Evolutionary conservation across 2,329 filamentous ascomycete species (phyloP), one percentile per base, ranked within the genome.

Genomic region (Triangularia verruculosa): DNA sequence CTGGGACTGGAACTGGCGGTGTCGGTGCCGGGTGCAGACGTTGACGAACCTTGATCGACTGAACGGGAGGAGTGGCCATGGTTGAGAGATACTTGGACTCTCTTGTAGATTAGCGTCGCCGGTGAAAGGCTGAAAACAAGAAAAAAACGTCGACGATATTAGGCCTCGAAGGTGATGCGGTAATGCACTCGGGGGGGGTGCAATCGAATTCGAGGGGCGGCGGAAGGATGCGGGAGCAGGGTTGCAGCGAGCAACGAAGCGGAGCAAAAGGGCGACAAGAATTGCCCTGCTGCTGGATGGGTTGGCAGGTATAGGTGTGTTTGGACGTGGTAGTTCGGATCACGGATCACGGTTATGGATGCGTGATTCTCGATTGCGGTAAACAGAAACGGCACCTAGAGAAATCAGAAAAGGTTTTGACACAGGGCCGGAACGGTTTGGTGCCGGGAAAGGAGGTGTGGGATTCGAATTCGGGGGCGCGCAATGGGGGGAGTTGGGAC

Each of bases 31-130:
- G 28, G 60, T n/a, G 64, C 57, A 54, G 63, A 32, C 13, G 61
- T 43, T 54, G 64, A 77, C 82, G 71, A 82, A 95, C 92, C 91
- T 97, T 96, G 76, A 96, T 82, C 72, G 92, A 96, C 82, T 96
- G 92, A 74, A 93, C 94, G 74, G 90, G 57, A 66, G 89, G 90
- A 78, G 89, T 88, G 74, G 91, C 89, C 85, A 94, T 94, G 83
- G 86, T 89, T 69, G 39, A 66, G 30, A 54, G 28, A 52, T 22
- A 43, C 20, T 43, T 61, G 55, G 43, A 13, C 11, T 60, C 22
- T 57, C 30, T 32, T 62, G 59, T 61, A 8, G 51, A 34, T 54
- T 15, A 58, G 30, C 27, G 39, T 47, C n/a, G 39, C 17, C 56
- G 51, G n/a, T 47, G 39, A 9, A n/a, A 39, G 34, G 34, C 34